Conservation (phyloP, 805 yeast genomes). For the Suhomyces pyralidae region DNA sequence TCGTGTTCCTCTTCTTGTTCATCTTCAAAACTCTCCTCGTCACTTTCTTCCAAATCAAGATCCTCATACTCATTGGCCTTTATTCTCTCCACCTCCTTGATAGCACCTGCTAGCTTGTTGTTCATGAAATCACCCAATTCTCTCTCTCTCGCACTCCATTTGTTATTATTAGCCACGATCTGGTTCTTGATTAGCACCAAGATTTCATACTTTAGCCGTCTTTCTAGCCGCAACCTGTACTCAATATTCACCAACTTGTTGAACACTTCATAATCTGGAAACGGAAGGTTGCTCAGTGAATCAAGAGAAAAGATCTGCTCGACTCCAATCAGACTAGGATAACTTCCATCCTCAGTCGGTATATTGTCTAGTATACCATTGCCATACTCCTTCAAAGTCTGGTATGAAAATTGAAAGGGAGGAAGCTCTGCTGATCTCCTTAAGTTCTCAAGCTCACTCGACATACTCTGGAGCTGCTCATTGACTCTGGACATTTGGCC, state of each 20-base stretch:
- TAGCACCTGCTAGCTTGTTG: conserved; percentile 21
- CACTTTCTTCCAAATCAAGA: conserved; percentile 11
- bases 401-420: conserved; percentile 20
- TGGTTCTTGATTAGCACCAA: conserved; percentile 30
- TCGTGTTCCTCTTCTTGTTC: conserved; percentile 12
- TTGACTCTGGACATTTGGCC: conserved; percentile 30
- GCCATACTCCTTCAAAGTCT: conserved; percentile 26
- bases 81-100: conserved; percentile 28
- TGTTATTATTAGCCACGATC: conserved; percentile 26
- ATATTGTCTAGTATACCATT: conserved; percentile 18
- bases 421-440: conserved; percentile 11
- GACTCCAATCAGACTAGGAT: conserved; percentile 11
- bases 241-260: conserved; percentile 32
- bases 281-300: conserved; percentile 19
- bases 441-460: conserved; percentile 22
- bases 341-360: conserved; percentile 11
- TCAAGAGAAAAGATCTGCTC: conserved; percentile 29
- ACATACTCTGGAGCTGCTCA: conserved; percentile 19
- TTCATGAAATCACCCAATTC: conserved; percentile 29
- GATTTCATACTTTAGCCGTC: conserved; percentile 35
- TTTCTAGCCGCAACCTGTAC: conserved; percentile 27
- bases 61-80: conserved; percentile 28
- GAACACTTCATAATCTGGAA: conserved; percentile 28
- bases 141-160: conserved; percentile 35
- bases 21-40: conserved; percentile 16